Percentiles rank a stretch among this genome's conserved stretches.
phyloP scores from a whole-genome alignment of 345 rosid species.

The Eucalyptus curtisii region DNA sequence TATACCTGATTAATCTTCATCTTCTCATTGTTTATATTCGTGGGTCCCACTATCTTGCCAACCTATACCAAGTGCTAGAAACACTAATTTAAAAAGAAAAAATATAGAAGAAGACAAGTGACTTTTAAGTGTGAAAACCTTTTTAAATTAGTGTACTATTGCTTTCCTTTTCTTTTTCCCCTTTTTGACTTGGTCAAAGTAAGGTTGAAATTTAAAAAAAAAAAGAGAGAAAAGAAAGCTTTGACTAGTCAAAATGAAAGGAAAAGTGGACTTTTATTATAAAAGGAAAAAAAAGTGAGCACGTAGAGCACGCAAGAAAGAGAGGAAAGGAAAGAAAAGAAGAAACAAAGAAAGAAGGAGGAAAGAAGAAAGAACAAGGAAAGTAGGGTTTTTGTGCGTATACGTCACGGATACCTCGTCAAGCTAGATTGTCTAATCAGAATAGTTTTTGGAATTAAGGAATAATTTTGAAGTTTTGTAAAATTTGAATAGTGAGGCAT shows the following conservation, averaged over 20 bases:
- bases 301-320: background rate
- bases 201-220: background rate
- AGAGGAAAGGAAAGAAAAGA: too few relatives aligned
- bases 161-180: too few relatives aligned
- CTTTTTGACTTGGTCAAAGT: background rate
- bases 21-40: background rate
- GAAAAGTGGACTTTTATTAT: background rate
- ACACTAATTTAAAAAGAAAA: background rate
- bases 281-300: background rate
- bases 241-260: background rate
- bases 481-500: background rate
- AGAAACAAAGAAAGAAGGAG: background rate
- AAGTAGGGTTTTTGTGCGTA: background rate
- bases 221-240: background rate
- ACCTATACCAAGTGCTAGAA: background rate
- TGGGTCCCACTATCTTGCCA: background rate
- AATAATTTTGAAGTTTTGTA: background rate
- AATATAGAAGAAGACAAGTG: background rate
- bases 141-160: too few relatives aligned
- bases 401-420: too few relatives aligned
- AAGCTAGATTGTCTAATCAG: background rate
- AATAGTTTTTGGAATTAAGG: too few relatives aligned
- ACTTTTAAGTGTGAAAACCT: background rate
- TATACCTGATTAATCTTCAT: background rate
- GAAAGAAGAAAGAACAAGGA: background rate